Percentiles rank a stretch among this genome's conserved stretches.
Conservation (phyloP, 441 rosid species). For the Breynia disticha region DNA sequence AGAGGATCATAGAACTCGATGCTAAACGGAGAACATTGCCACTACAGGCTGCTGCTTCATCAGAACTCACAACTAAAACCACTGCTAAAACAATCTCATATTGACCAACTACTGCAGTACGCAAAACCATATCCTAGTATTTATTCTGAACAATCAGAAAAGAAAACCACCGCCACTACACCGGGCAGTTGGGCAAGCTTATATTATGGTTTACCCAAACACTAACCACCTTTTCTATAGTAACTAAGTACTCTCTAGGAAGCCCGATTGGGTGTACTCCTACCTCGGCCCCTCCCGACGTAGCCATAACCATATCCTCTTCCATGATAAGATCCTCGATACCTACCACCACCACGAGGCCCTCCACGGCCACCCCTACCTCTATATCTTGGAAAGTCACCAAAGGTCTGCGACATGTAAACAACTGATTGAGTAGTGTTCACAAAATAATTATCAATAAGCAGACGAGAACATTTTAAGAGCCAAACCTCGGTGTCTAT, state of each 20-base stretch:
- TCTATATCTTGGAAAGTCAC: conserved; percentile 53
- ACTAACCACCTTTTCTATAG: conserved; percentile 6
- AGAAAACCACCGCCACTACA: conserved; percentile 2
- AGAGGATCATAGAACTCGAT: too few species aligned
- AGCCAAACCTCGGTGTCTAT: conserved; percentile 64
- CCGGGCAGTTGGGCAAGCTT: background rate
- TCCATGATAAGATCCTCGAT: conserved; percentile 46
- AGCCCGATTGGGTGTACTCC: conserved; percentile 15
- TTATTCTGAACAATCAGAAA: conserved; percentile 21
- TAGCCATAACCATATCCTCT: conserved; percentile 31
- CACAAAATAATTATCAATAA: background rate
- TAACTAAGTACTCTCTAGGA: conserved; percentile 4
- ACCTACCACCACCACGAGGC: conserved; percentile 31
- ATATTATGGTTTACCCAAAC: background rate
- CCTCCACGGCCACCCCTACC: conserved; percentile 60
- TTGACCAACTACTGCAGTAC: conserved; percentile 1
- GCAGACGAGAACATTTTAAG: background rate
- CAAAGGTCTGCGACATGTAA: conserved; percentile 58
- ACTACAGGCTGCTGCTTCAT: too few species aligned
- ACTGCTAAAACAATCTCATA: too few species aligned
- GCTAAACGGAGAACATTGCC: too few species aligned
- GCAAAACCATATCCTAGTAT: conserved; percentile 7
- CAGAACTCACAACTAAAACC: too few species aligned
- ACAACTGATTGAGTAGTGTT: conserved; percentile 1
- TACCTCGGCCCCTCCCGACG: conserved; percentile 27